Conservation (phyloP, 2,329 filamentous ascomycete species). For the Neoascochyta sp. region DNA sequence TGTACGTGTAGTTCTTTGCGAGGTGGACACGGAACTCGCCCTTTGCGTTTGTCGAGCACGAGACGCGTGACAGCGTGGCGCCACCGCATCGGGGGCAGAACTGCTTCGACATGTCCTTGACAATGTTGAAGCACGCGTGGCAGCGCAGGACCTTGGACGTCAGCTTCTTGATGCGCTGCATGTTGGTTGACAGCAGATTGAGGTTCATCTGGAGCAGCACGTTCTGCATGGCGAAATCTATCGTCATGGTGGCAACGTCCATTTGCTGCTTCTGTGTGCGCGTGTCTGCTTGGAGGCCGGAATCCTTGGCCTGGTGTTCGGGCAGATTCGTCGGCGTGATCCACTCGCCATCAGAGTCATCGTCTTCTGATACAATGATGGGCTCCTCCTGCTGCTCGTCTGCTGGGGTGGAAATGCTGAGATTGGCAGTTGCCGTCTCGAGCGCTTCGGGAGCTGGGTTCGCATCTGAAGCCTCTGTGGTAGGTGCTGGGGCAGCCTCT, state of each 20-base stretch:
- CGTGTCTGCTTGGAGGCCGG: constrained; percentile 38
- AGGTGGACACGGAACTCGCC: constrained; percentile 83
- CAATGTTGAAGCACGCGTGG: constrained; percentile 73
- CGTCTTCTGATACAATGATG: constrained; percentile 24
- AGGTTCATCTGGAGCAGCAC: constrained; percentile 93
- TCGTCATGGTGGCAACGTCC: constrained; percentile 87
- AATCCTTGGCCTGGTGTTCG: constrained; percentile 70
- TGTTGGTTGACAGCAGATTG: constrained; percentile 73
- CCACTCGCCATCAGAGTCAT: constrained; percentile 66
- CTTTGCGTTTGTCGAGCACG: constrained; percentile 75
- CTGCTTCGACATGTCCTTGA: constrained; percentile 79
- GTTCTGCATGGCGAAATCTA: constrained; percentile 97
- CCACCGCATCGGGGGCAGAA: constrained; percentile 93
- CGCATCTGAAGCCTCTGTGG: constrained; percentile 1
- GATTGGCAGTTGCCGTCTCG: constrained; percentile 17
- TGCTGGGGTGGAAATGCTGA: constrained; percentile 14
- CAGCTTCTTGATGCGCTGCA: constrained; percentile 77
- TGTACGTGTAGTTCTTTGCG: constrained; percentile 95
- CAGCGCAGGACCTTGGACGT: constrained; percentile 89
- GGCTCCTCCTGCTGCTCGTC: constrained; percentile 13
- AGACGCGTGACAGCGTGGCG: constrained; percentile 76
- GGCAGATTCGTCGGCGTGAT: constrained; percentile 92
- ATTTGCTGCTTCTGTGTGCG: constrained; percentile 57
- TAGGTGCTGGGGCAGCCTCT: constrained; percentile 5
- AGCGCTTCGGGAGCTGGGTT: constrained; percentile 5